phyloP scores from a whole-genome alignment of 345 rosid genomes.

The Populus pruinosa region DNA sequence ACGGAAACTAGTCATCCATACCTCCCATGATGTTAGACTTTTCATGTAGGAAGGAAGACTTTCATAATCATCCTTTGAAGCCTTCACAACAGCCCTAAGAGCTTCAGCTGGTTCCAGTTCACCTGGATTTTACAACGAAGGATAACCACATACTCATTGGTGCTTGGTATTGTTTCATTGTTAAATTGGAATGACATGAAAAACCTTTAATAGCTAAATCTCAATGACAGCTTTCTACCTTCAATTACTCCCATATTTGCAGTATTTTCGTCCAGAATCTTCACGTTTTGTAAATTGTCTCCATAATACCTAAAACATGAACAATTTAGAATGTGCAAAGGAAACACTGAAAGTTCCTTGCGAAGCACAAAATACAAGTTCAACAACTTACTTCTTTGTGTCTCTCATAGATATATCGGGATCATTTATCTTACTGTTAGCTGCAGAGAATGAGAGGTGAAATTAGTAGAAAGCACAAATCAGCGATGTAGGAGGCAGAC shows the following conservation, averaged over 20 bases:
- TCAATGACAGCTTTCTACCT: constrained; percentile 33
- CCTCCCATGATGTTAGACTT: constrained; percentile 87
- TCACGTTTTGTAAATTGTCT: constrained; percentile 24
- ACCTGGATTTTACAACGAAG: constrained; percentile 19
- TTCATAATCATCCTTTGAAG: constrained; percentile 55
- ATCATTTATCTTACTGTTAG: constrained; percentile 29
- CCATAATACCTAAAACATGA: constrained; percentile 28
- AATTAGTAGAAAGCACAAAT: constrained; percentile 4
- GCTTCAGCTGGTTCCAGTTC: constrained; percentile 26
- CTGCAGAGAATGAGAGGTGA: constrained; percentile 21
- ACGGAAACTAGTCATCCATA: constrained; percentile 15
- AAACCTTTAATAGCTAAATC: neutral
- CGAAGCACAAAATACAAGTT: constrained; percentile 8
- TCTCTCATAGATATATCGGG: constrained; percentile 26
- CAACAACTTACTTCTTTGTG: constrained; percentile 42
- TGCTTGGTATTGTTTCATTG: neutral
- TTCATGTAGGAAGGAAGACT: constrained; percentile 70
- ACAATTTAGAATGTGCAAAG: neutral
- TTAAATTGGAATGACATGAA: neutral
- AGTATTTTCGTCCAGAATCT: constrained; percentile 14
- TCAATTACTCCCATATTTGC: constrained; percentile 20
- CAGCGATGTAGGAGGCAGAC: neutral
- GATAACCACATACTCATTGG: neutral
- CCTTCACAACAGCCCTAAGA: constrained; percentile 27
- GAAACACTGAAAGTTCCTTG: neutral